Conservation (phyloP, 1,139 yeast species). For the Tardiomyces digboiensis region DNA sequence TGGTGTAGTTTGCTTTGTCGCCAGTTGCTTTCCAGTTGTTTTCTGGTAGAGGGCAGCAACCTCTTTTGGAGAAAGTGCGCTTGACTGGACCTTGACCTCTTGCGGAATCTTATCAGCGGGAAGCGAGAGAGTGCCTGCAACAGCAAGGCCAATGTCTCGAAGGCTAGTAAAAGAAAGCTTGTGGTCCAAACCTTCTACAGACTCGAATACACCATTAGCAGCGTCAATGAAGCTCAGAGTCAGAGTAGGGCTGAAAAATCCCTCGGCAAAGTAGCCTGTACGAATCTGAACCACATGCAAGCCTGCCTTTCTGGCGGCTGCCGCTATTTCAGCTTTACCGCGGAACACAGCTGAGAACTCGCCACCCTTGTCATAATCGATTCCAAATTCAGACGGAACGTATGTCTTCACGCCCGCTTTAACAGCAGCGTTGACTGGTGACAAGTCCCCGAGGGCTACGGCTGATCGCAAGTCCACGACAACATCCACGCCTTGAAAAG, state of each 20-base stretch:
- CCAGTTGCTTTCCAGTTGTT: neutral
- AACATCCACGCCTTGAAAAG: neutral
- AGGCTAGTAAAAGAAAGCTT: neutral
- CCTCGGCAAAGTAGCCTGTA: neutral
- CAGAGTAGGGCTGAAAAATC: neutral
- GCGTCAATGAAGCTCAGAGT: neutral
- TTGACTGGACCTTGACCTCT: neutral
- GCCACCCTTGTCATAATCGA: neutral
- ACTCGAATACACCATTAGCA: neutral
- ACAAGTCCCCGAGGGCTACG: neutral
- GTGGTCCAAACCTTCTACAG: neutral
- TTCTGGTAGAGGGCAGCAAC: neutral
- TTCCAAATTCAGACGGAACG: neutral
- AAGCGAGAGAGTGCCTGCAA: neutral
- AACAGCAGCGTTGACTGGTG: neutral
- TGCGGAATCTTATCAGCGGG: neutral
- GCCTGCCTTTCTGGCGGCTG: neutral
- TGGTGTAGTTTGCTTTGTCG: neutral
- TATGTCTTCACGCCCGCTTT: neutral
- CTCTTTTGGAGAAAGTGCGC: neutral
- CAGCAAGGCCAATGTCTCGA: neutral
- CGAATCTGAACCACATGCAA: neutral
- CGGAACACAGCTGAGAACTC: neutral
- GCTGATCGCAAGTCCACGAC: neutral
- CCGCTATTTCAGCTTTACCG: neutral